Percentiles rank a stretch among this genome's conserved stretches.
phyloP scores from a whole-genome alignment of 1,284 basidiomycete species.

The Apiotrichum brassicae region DNA sequence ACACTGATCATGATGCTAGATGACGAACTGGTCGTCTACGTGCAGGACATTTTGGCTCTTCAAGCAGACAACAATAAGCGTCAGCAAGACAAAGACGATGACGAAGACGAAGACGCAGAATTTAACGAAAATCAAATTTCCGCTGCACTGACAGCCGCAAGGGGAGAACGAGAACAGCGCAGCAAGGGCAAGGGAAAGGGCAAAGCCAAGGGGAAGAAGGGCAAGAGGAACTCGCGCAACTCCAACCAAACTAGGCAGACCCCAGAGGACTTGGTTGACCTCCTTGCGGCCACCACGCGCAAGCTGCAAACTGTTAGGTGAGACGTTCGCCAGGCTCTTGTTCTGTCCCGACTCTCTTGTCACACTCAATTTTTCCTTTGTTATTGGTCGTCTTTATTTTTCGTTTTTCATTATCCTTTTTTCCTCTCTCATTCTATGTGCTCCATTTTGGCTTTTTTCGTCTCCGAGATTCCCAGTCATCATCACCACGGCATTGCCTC shows the following conservation, averaged over 20 bases:
- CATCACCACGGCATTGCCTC: too few species aligned
- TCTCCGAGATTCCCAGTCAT: too few species aligned
- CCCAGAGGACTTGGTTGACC: background rate
- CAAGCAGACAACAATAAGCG: background rate
- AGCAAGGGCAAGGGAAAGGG: background rate
- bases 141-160: slow-evolving; percentile 9
- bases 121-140: background rate
- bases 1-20: slow-evolving; percentile 20
- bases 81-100: background rate
- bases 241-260: background rate
- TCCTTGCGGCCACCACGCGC: background rate
- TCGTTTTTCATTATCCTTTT: background rate
- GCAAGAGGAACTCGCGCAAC: background rate
- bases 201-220: background rate
- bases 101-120: background rate
- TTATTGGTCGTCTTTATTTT: background rate
- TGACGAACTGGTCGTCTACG: slow-evolving; percentile 32
- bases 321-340: background rate
- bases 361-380: background rate
- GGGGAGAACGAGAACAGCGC: slow-evolving; percentile 1
- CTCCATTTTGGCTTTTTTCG: too few species aligned
- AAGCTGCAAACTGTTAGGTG: slow-evolving; percentile 1
- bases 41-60: slow-evolving; percentile 9
- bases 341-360: background rate
- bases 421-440: too few species aligned